phyloP scores from a whole-genome alignment of 2,329 filamentous ascomycete genomes.

The Metarhizium guizhouense region DNA sequence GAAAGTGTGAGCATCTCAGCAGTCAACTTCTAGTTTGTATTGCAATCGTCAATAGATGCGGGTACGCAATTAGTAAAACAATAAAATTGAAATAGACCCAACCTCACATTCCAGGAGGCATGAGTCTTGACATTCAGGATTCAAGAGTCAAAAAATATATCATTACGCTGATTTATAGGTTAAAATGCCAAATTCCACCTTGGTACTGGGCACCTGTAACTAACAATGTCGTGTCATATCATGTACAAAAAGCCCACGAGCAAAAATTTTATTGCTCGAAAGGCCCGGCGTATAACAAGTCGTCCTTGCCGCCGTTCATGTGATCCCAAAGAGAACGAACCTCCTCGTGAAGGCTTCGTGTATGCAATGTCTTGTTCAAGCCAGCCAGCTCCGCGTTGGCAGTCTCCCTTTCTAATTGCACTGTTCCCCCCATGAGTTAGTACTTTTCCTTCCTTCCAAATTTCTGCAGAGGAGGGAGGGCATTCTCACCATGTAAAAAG shows the following conservation, averaged over 20 bases:
- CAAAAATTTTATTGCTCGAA: neutral
- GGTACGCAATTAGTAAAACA: too few relatives aligned
- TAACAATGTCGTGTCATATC: too few relatives aligned
- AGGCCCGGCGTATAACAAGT: constrained; percentile 35
- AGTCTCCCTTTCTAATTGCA: constrained; percentile 33
- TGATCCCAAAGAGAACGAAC: constrained; percentile 34
- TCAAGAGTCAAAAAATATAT: too few relatives aligned
- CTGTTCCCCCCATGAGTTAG: constrained; percentile 11
- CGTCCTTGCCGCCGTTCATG: constrained; percentile 33
- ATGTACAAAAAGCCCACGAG: neutral
- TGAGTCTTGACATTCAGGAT: too few relatives aligned
- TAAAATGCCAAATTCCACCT: too few relatives aligned
- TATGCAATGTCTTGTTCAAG: constrained; percentile 8
- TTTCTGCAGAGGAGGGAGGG: neutral
- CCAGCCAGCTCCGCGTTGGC: constrained; percentile 22
- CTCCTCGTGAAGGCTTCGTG: constrained; percentile 23
- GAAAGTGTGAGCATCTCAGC: too few relatives aligned
- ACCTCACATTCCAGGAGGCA: too few relatives aligned
- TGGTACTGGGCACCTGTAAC: too few relatives aligned
- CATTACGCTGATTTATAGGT: too few relatives aligned
- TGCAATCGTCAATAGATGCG: too few relatives aligned
- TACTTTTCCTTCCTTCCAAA: neutral
- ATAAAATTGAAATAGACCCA: too few relatives aligned
- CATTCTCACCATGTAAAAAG: constrained; percentile 42
- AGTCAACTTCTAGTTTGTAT: too few relatives aligned